A percentile compares a stretch with the other conserved stretches of the same genome.
phyloP scores from a whole-genome alignment of 139 green algal genomes.

The Chlamydomonas urium region DNA sequence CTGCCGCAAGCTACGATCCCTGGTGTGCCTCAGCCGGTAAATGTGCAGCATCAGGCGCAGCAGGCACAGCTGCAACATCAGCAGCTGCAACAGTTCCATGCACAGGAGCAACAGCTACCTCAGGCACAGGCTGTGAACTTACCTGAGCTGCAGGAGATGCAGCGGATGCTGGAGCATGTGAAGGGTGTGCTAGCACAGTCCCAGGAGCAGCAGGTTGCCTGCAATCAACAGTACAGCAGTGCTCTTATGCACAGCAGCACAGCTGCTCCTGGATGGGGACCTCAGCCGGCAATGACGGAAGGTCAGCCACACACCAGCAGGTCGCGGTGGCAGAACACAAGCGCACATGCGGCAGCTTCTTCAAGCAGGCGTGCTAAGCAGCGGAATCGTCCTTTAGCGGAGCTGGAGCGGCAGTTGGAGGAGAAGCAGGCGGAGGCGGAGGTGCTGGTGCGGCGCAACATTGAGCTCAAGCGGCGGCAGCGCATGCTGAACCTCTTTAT shows the following conservation, averaged over 20 bases:
- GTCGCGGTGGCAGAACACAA: too few relatives aligned
- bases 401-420: neutral
- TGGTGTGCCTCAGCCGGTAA: too few relatives aligned
- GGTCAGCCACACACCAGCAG: too few relatives aligned
- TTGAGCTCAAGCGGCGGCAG: neutral
- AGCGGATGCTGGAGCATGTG: neutral
- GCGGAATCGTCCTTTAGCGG: too few relatives aligned
- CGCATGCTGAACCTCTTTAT: neutral
- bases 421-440: neutral
- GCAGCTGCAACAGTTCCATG: slow-evolving; percentile 15
- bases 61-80: neutral
- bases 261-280: too few relatives aligned
- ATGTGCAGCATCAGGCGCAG: neutral
- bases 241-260: too few relatives aligned
- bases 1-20: too few relatives aligned
- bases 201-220: too few relatives aligned
- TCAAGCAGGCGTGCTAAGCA: too few relatives aligned
- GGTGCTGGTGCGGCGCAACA: neutral
- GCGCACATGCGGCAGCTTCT: too few relatives aligned
- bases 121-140: neutral
- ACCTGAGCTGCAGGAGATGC: neutral
- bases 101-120: neutral
- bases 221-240: too few relatives aligned
- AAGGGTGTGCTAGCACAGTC: neutral
- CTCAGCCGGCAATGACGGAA: too few relatives aligned